Evolutionary conservation across 2,329 filamentous ascomycete genomes (phyloP).

Genomic region (Aspergillus nomiae): DNA sequence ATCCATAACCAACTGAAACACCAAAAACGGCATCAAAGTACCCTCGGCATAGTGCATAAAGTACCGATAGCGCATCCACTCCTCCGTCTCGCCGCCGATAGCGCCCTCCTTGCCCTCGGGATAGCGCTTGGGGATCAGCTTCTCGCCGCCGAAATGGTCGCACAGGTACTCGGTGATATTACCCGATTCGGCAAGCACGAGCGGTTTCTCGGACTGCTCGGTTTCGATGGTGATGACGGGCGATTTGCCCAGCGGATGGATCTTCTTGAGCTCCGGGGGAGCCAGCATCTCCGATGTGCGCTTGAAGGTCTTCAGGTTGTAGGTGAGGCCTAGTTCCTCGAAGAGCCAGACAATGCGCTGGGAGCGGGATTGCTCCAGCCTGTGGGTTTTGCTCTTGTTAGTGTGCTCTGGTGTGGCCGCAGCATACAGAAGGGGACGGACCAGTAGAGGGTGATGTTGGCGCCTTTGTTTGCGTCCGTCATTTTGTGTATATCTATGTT

Average conservation of each 20-base stretch:
- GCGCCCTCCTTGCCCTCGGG: constrained; percentile 54
- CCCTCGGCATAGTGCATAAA: constrained; percentile 86
- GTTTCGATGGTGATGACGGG: constrained; percentile 71
- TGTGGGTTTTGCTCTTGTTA: constrained; percentile 37
- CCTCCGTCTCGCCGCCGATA: constrained; percentile 60
- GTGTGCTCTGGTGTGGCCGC: not conserved
- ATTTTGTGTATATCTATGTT: constrained; percentile 11
- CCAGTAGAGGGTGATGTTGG: constrained; percentile 68
- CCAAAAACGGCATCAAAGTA: constrained; percentile 72
- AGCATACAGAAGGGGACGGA: constrained; percentile 31
- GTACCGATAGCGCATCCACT: constrained; percentile 65
- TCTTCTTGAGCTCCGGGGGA: constrained; percentile 71
- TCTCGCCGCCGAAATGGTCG: constrained; percentile 60
- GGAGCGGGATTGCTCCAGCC: constrained; percentile 80
- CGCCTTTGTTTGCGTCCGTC: constrained; percentile 27
- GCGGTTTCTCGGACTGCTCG: constrained; percentile 45
- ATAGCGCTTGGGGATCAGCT: constrained; percentile 56
- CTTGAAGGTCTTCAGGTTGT: constrained; percentile 79
- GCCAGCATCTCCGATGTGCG: constrained; percentile 67
- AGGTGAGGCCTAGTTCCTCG: constrained; percentile 77
- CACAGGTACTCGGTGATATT: constrained; percentile 80
- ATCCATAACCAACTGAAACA: constrained; percentile 65
- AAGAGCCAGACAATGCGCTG: constrained; percentile 85
- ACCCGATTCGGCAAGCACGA: constrained; percentile 78
- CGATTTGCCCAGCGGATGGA: constrained; percentile 86